Conservation (phyloP, 805 yeast species). For the Metschnikowia arizonensis region DNA sequence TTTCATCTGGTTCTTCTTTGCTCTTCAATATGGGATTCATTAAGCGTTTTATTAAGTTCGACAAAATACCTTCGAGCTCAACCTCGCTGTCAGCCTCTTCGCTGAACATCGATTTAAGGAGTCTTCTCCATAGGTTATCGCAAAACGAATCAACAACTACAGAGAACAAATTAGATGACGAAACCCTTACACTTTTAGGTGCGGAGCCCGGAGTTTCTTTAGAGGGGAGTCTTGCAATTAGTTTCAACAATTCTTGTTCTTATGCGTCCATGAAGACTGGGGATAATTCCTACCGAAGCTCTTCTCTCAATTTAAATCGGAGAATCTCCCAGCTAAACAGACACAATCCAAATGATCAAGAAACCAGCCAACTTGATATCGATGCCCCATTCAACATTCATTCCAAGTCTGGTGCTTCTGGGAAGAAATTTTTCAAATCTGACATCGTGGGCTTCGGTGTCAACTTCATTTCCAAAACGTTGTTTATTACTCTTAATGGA, state of each 20-base stretch:
- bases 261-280: constrained; percentile 33
- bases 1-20: constrained; percentile 31
- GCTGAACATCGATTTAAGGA: constrained; percentile 28
- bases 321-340: constrained; percentile 32
- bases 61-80: constrained; percentile 12
- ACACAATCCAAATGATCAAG: constrained; percentile 24
- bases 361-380: constrained; percentile 32
- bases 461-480: constrained; percentile 55
- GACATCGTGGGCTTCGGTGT: constrained; percentile 85
- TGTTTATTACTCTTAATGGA: constrained; percentile 84
- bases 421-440: constrained; percentile 37
- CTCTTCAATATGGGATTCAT: constrained; percentile 34
- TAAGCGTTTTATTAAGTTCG: constrained; percentile 26
- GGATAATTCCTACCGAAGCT: constrained; percentile 28
- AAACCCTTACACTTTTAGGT: constrained; percentile 25
- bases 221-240: constrained; percentile 39
- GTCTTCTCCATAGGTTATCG: constrained; percentile 26
- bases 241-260: constrained; percentile 37
- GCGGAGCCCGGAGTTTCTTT: constrained; percentile 38
- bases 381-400: constrained; percentile 35
- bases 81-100: constrained; percentile 7
- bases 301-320: constrained; percentile 35
- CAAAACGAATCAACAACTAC: constrained; percentile 12
- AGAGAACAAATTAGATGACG: constrained; percentile 14
- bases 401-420: constrained; percentile 12